Evolutionary conservation across 2,329 filamentous ascomycete species (phyloP), one percentile per base, ranked within the genome.

Genomic region (Epichloe glyceriae): DNA sequence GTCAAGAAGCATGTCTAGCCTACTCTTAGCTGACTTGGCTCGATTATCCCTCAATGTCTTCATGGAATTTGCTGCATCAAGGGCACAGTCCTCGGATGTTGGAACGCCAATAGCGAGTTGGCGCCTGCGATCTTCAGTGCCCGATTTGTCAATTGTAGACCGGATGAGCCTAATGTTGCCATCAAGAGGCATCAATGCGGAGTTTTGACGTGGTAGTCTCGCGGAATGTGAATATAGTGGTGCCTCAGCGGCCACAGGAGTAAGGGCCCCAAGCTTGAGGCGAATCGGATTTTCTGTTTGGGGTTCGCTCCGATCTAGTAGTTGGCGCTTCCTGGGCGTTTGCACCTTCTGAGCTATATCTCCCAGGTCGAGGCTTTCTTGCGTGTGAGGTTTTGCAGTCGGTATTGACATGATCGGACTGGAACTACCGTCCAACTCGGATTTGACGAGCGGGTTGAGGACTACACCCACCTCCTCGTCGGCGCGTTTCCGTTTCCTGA

Each of bases 301-400:
- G 5, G 47, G 44, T n/a, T 51, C 54, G 3, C 49, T 48, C 20
- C 55, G 52, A 37, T 63, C 60, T 12, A 59, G 34, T 5, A 58
- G 55, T 19, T 60, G 65, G 10, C 61, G 63, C 50, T 70, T 69
- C 43, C 67, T 60, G 2, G 68, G 67, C 0, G 67, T 70, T 22
- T 58, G 55, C n/a, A 68, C 57, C 39, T 50, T 60, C 34, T 64
- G 61, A 8, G 54, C 61, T 39, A 64, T 62, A 15, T 67, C 62
- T 14, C 63, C 67, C 1, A 85, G 68, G 58, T 85, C 81, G 47
- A 84, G 70, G 50, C 79, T 84, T 48, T 81, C 79, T 40, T 76
- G 69, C 0, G 71, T 67, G 19, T 65, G 57, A 52, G 72, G 53
- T 7, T 54, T 53, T 43, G 51, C 53, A 7, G 58, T 54, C 2